phyloP scores from a whole-genome alignment of 345 rosid genomes.

The Salix koriyanagi region DNA sequence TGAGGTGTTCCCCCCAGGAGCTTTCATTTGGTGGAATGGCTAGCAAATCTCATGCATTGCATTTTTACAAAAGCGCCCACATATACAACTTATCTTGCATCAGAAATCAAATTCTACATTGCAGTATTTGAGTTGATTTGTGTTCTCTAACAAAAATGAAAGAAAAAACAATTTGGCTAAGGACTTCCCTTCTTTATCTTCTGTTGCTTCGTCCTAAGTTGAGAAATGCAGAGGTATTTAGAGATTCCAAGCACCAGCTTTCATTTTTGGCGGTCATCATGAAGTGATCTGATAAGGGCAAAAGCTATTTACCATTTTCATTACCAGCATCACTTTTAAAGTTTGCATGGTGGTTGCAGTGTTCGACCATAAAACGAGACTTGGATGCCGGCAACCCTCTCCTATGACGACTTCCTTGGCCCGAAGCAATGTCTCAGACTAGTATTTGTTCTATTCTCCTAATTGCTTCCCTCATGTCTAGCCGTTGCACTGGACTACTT shows the following conservation, averaged over 20 bases:
- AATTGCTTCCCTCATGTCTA: constrained; percentile 24
- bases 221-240: too few relatives aligned
- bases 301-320: neutral
- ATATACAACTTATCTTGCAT: too few relatives aligned
- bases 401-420: constrained; percentile 3
- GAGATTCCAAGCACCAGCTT: too few relatives aligned
- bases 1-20: neutral
- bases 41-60: neutral
- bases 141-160: neutral
- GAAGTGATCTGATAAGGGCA: too few relatives aligned
- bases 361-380: neutral
- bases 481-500: constrained; percentile 11
- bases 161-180: neutral
- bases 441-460: constrained; percentile 17
- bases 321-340: neutral
- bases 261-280: too few relatives aligned
- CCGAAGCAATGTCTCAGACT: constrained; percentile 12
- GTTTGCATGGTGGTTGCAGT: neutral
- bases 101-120: neutral
- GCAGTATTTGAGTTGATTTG: neutral
- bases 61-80: too few relatives aligned
- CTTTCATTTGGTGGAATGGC: neutral
- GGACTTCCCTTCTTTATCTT: too few relatives aligned
- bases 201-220: too few relatives aligned
- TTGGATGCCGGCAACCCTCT: neutral